Evolutionary conservation across 192 early-diverging fungal species (phyloP).

Genomic region (Coemansia javaensis): DNA sequence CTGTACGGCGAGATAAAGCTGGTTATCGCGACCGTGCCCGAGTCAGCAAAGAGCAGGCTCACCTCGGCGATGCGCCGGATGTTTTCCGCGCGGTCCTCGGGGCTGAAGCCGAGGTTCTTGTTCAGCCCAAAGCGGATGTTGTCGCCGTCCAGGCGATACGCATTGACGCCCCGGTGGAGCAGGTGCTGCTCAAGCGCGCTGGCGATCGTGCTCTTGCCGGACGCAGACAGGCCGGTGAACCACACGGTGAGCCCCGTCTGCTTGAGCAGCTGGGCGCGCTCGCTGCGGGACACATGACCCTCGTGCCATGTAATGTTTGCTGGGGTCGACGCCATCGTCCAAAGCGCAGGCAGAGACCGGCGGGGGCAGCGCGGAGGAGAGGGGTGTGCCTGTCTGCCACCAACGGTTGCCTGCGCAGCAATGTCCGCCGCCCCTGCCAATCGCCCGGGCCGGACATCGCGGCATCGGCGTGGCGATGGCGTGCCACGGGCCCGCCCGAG

Average conservation of each 20-base stretch:
- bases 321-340: not conserved
- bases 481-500: too few relatives aligned
- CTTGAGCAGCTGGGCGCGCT: slow-evolving; percentile 64
- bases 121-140: slow-evolving; percentile 97
- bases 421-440: too few relatives aligned
- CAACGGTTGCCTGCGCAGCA: too few relatives aligned
- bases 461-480: too few relatives aligned
- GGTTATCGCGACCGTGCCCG: slow-evolving; percentile 74
- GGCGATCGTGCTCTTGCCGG: slow-evolving; percentile 90
- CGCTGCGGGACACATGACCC: slow-evolving; percentile 66
- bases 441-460: too few relatives aligned
- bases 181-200: slow-evolving; percentile 85
- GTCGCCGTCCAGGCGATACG: slow-evolving; percentile 93
- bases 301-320: slow-evolving; percentile 93
- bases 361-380: too few relatives aligned
- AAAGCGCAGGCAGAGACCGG: too few relatives aligned
- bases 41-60: slow-evolving; percentile 84
- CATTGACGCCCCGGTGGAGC: slow-evolving; percentile 64
- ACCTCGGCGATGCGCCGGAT: slow-evolving; percentile 90
- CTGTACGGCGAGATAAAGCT: slow-evolving; percentile 90
- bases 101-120: slow-evolving; percentile 89
- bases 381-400: too few relatives aligned
- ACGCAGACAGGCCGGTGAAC: slow-evolving; percentile 94
- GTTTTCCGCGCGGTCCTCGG: slow-evolving; percentile 89
- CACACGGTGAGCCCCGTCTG: slow-evolving; percentile 79